Evolutionary conservation across 768 basidiomycete species (phyloP), one percentile per base, ranked within the genome.

Genomic region (Hortiboletus flavorubellus): DNA sequence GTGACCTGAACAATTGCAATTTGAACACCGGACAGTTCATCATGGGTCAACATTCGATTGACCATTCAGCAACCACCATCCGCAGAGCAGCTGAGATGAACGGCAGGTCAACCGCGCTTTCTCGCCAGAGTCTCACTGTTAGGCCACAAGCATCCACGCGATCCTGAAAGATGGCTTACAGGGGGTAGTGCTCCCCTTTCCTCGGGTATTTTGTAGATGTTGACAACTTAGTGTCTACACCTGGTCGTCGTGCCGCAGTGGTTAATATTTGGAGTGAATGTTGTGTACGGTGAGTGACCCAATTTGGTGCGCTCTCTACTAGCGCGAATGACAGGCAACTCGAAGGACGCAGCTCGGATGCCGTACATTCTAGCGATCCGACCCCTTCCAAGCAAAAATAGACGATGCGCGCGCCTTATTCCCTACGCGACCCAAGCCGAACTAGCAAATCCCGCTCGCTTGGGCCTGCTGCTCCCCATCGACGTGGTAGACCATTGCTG

Each of bases 301-400:
- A 29, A 30, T 59, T 14, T 18, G 5, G 8, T 18, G 48, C 8
- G 15, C 18, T 46, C 12, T 21, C 1, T 8, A 30, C 23, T 42
- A 26, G 1, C 29, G 34, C 4, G n/a, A 35, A 49, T 50, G 26
- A 37, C 29, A 29, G n/a, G 6, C 14, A 42, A 54, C 52, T 33
- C 31, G 18, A 29, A 11, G 29, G 26, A 14, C 41, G n/a, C 18
- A 10, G 9, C 26, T 31, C 16, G 14, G 34, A 51, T 67, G 59
- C 58, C 59, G 52, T 54, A 55, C 55, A 42, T 55, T 60, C 46
- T 39, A 15, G 41, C 18, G 47, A 49, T 49, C 55, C 51, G 40
- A 51, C 15, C n/a, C 18, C 33, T 21, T 34, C 12, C 8, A 15
- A 30, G 45, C 46, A 23, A 45, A 49, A 16, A 26, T 48, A 41